Evolutionary conservation across 345 rosid species (phyloP).

Genomic region (Rhodomyrtus tomentosa): DNA sequence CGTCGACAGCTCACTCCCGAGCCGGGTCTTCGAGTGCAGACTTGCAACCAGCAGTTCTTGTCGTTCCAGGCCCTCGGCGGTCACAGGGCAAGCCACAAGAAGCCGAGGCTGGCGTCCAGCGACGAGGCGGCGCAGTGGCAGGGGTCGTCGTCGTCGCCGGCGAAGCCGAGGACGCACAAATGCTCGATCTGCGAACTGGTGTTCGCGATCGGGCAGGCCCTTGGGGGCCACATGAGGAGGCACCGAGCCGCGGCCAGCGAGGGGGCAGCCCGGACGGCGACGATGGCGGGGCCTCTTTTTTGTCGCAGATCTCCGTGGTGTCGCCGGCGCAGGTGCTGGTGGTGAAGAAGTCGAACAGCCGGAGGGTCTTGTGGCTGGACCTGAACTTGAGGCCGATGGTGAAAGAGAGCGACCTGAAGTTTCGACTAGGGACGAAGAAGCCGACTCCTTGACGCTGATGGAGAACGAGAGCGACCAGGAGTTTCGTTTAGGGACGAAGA

Average conservation of each 20-base stretch:
- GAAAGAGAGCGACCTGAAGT: constrained; percentile 52
- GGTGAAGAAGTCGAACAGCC: constrained; percentile 33
- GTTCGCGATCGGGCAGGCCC: constrained; percentile 66
- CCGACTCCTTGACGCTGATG: no score
- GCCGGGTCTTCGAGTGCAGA: constrained; percentile 59
- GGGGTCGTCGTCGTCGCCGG: constrained; percentile 9
- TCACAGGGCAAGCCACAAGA: constrained; percentile 67
- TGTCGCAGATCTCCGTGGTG: neutral
- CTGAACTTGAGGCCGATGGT: constrained; percentile 62
- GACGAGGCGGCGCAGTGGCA: neutral
- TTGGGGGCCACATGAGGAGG: constrained; percentile 71
- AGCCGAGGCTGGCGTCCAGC: constrained; percentile 18
- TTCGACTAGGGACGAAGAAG: constrained; percentile 14
- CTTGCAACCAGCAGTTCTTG: constrained; percentile 44
- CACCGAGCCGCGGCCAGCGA: constrained; percentile 15
- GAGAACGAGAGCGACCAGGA: no score
- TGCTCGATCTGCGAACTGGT: constrained; percentile 83
- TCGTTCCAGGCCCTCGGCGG: constrained; percentile 70
- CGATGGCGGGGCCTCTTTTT: neutral
- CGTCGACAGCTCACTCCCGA: neutral
- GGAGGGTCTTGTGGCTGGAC: constrained; percentile 41
- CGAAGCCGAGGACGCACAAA: constrained; percentile 55
- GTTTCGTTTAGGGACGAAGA: no score
- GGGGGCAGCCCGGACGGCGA: neutral
- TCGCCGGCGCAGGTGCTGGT: constrained; percentile 1